Evolutionary conservation across 1,284 basidiomycete species (phyloP).

Genomic region (Megacollybia platyphylla): DNA sequence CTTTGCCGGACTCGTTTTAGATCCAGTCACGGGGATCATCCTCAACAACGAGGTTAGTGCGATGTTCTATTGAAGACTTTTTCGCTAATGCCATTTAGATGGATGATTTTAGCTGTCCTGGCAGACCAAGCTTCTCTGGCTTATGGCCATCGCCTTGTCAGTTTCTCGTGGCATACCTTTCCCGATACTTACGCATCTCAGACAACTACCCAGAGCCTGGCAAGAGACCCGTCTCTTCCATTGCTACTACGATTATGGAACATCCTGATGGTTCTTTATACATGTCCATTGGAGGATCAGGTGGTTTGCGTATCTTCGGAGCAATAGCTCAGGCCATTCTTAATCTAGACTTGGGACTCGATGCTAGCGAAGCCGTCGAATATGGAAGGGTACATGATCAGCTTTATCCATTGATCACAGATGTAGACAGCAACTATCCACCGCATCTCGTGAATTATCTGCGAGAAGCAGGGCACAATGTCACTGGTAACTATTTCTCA

Average conservation of each 20-base stretch:
- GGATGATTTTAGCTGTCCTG: slow-evolving; percentile 86
- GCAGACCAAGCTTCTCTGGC: slow-evolving; percentile 71
- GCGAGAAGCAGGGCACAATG: slow-evolving; percentile 53
- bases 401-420: slow-evolving; percentile 56
- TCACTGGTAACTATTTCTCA: slow-evolving; percentile 36
- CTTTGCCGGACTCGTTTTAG: slow-evolving; percentile 82
- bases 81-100: slow-evolving; percentile 24
- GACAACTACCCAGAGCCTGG: slow-evolving; percentile 81
- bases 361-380: slow-evolving; percentile 75
- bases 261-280: slow-evolving; percentile 58
- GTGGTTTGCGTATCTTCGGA: slow-evolving; percentile 79
- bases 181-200: slow-evolving; percentile 14
- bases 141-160: slow-evolving; percentile 75
- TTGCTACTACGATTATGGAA: slow-evolving; percentile 71
- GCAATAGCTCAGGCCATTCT: slow-evolving; percentile 74
- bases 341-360: slow-evolving; percentile 73
- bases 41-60: slow-evolving; percentile 68
- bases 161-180: slow-evolving; percentile 11
- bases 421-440: slow-evolving; percentile 56
- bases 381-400: slow-evolving; percentile 87
- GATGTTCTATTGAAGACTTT: neutral
- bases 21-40: slow-evolving; percentile 76
- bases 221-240: slow-evolving; percentile 85
- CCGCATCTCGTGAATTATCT: slow-evolving; percentile 42
- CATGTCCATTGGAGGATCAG: slow-evolving; percentile 72